Evolutionary conservation across 2,329 filamentous ascomycete species (phyloP).

Genomic region (Diaporthe ilicicola): DNA sequence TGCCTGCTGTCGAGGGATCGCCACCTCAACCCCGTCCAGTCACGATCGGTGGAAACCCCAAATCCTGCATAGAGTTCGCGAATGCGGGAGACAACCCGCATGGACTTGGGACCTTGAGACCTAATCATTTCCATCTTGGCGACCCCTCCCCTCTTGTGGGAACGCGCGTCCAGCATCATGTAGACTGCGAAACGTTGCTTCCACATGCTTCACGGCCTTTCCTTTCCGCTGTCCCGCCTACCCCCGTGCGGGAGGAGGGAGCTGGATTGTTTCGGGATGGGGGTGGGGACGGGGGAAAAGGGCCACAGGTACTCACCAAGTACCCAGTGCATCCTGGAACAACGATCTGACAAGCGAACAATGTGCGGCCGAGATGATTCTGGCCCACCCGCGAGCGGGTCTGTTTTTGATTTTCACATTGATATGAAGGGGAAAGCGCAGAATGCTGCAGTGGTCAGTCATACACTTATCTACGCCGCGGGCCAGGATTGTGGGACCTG

Average conservation of each 20-base stretch:
- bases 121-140: constrained; percentile 3
- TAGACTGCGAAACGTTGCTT: background rate
- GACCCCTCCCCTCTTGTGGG: background rate
- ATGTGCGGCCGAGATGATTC: too few relatives aligned
- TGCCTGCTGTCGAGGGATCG: too few relatives aligned
- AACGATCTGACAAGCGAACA: background rate
- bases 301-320: background rate
- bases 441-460: background rate
- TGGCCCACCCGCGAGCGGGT: too few relatives aligned
- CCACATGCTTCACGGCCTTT: background rate
- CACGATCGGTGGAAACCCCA: too few relatives aligned
- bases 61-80: background rate
- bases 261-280: background rate
- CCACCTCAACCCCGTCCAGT: background rate
- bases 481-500: background rate
- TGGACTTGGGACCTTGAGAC: background rate
- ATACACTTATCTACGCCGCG: background rate
- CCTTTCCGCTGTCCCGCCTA: background rate
- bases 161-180: background rate
- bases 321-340: background rate
- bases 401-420: background rate
- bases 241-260: background rate
- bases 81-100: background rate
- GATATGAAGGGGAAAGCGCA: background rate
- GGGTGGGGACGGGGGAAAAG: background rate